phyloP scores from a whole-genome alignment of 352 stramenopile genomes.

The Blastocystis sp. region DNA sequence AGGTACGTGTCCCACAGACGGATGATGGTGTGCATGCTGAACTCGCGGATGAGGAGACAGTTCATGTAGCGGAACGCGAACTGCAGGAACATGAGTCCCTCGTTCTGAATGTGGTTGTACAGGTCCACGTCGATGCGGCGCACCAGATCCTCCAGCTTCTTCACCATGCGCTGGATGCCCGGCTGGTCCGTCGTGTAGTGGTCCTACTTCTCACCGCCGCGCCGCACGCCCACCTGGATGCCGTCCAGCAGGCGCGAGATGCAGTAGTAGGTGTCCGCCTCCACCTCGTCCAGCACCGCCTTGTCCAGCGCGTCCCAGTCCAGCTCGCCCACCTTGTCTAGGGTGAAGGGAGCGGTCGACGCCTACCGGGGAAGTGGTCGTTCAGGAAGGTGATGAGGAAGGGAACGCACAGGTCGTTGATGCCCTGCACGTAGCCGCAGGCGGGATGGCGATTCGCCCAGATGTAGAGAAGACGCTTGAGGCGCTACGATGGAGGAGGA shows the following conservation, averaged over 20 bases:
- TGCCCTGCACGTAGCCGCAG: slow-evolving; percentile 93
- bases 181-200: slow-evolving; percentile 97
- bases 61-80: slow-evolving; percentile 99
- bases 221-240: slow-evolving; percentile 78
- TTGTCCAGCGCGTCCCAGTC: slow-evolving; percentile 77
- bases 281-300: slow-evolving; percentile 80
- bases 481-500: slow-evolving; percentile 74
- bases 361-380: slow-evolving; percentile 48
- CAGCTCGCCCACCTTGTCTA: slow-evolving; percentile 66
- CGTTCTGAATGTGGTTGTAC: slow-evolving; percentile 86
- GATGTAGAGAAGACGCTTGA: slow-evolving; percentile 95
- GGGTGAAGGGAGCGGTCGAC: neutral
- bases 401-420: slow-evolving; percentile 96
- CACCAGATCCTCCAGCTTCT: slow-evolving; percentile 92
- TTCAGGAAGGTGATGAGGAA: slow-evolving; percentile 90
- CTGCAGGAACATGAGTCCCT: slow-evolving; percentile 90
- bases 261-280: slow-evolving; percentile 98
- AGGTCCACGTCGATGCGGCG: slow-evolving; percentile 89
- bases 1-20: slow-evolving; percentile 98
- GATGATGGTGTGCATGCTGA: slow-evolving; percentile 88
- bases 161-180: slow-evolving; percentile 94
- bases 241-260: slow-evolving; percentile 94
- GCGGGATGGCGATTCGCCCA: slow-evolving; percentile 96
- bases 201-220: slow-evolving; percentile 74
- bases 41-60: slow-evolving; percentile 94